Evolutionary conservation across 2,329 filamentous ascomycete species (phyloP).

Genomic region (Calonectria crousiana): DNA sequence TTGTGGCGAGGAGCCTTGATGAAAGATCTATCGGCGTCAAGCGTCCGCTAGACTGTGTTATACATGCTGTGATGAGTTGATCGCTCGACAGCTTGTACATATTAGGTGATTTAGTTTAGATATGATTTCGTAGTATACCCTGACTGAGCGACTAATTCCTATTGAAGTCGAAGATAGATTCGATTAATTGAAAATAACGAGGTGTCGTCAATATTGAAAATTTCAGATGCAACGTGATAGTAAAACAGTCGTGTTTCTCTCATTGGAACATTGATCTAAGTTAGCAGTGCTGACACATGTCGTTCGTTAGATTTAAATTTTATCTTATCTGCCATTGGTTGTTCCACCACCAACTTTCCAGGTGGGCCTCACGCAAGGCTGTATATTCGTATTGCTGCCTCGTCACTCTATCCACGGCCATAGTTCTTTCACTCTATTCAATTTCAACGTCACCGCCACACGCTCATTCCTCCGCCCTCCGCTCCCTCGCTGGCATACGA

Average conservation of each 20-base stretch:
- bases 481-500: not conserved
- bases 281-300: not conserved
- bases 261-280: not conserved
- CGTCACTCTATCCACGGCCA: slow-evolving; percentile 38
- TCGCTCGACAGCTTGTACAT: slow-evolving; percentile 42
- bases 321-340: slow-evolving; percentile 34
- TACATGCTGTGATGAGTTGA: slow-evolving; percentile 37
- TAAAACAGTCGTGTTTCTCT: not conserved
- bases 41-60: slow-evolving; percentile 37
- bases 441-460: not conserved
- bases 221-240: not conserved
- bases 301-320: not conserved
- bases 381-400: slow-evolving; percentile 38
- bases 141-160: slow-evolving; percentile 50
- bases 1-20: slow-evolving; percentile 29
- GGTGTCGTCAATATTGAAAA: not conserved
- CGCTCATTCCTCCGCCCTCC: not conserved
- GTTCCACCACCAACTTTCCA: not conserved
- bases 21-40: slow-evolving; percentile 33
- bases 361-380: slow-evolving; percentile 43
- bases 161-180: slow-evolving; percentile 43
- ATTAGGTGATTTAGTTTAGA: slow-evolving; percentile 47
- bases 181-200: slow-evolving; percentile 34
- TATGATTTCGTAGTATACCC: slow-evolving; percentile 54
- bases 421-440: slow-evolving; percentile 14